Evolutionary conservation across 1,284 basidiomycete species (phyloP), one percentile per base, ranked within the genome.

Genomic region (Austroboletus novae-zelandiae): DNA sequence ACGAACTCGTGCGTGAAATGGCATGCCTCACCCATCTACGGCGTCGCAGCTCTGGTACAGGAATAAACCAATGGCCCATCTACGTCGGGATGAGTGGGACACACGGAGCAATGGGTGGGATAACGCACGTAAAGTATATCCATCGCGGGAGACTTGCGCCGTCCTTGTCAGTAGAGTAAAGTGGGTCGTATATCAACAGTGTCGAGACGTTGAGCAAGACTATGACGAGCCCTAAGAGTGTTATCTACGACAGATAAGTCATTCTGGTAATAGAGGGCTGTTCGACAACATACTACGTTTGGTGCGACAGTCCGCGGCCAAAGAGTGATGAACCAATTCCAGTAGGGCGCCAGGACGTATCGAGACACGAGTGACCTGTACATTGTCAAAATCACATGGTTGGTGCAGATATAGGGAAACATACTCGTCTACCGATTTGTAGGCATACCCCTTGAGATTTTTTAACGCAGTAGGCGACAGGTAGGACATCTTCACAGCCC

Each of bases 311-410:
- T 86, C 45, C 79, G 76, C 1, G 96, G 97, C 82, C 95, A 97
- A 32, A 94, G 77, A 14, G 84, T 91, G 45, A 98, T 92, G 57
- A 98, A 86, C 88, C 89, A 90, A 55, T 80, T 94, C 96, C 96
- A 99, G 73, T 90, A 98, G 2, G 92, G 94, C 47, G 86, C 84
- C 51, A 99, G 79, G 32, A 98, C 73, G 71, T 91, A 89, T 67
- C 82, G 79, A 39, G 91, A 91, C 3, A 88, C 61, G 30, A 89
- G 59, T 4, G 90, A 92, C 67, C 89, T 91, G 54, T 9, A 25
- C 18, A 11, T 31, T 8, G 29, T 49, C 17, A 39, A 29, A 14
- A 29, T 1, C 45, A 23, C 36, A 29, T 32, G 8, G 45, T 45
- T 47, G 43, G 27, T 46, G 30, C 31, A 30, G 34, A 48, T 11